Conservation (phyloP, 148 eudicot species). For the Rhododendron molle region DNA sequence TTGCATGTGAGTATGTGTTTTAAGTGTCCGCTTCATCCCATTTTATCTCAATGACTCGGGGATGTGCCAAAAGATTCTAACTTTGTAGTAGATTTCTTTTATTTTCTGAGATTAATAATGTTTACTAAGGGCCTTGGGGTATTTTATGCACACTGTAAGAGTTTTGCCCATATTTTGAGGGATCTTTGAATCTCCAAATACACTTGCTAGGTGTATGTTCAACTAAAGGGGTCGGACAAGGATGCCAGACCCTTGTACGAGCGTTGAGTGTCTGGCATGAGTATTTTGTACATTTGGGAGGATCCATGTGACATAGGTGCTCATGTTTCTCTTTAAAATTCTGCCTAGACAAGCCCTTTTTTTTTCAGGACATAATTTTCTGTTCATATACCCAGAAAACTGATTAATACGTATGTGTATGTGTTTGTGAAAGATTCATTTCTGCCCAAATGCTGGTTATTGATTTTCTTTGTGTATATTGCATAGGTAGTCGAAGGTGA, state of each 20-base stretch:
- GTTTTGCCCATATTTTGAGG: neutral
- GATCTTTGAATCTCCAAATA: neutral
- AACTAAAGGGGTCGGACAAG: neutral
- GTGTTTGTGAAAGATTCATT: neutral
- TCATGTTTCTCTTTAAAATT: neutral
- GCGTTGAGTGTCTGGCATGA: neutral
- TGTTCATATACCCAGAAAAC: neutral
- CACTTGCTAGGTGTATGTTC: neutral
- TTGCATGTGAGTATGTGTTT: neutral
- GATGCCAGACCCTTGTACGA: neutral
- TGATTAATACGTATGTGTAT: neutral
- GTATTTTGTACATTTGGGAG: neutral
- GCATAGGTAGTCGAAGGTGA: constrained; percentile 89
- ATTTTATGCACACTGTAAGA: neutral
- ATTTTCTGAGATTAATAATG: neutral
- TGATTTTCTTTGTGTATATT: neutral
- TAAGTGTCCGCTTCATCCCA: neutral
- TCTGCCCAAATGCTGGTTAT: neutral
- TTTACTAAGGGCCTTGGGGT: neutral
- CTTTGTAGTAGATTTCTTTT: neutral
- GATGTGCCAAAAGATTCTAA: neutral
- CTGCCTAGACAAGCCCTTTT: neutral
- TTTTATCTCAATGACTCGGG: neutral
- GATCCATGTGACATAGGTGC: neutral
- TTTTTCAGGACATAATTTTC: neutral